phyloP scores from a whole-genome alignment of 164 flowering plant species.

The Litsea cubeba region DNA sequence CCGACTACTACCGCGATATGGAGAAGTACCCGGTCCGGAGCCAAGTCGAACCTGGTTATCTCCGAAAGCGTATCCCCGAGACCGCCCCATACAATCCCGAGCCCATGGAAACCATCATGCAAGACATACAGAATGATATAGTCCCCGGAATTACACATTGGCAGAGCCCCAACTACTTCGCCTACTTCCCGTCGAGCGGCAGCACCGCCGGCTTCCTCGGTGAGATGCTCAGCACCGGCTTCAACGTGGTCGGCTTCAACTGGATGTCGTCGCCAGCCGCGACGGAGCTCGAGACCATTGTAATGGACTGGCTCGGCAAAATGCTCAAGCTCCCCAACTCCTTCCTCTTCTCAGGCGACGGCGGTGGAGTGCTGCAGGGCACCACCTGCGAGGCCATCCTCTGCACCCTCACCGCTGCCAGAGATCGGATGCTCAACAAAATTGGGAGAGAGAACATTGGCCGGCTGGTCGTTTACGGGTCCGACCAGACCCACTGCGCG shows the following conservation, averaged over 20 bases:
- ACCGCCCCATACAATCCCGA: constrained; percentile 51
- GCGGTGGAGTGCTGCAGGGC: constrained; percentile 72
- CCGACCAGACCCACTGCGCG: constrained; percentile 60
- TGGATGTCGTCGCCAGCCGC: constrained; percentile 75
- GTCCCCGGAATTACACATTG: constrained; percentile 71
- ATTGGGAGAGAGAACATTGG: constrained; percentile 30
- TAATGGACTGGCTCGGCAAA: constrained; percentile 53
- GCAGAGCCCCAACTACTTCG: constrained; percentile 66
- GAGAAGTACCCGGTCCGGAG: constrained; percentile 58
- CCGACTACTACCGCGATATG: constrained; percentile 50
- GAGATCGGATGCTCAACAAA: constrained; percentile 34
- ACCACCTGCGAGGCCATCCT: constrained; percentile 64
- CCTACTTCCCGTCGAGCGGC: constrained; percentile 49
- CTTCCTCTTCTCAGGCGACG: constrained; percentile 47
- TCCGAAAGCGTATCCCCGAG: constrained; percentile 33
- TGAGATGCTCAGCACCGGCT: constrained; percentile 56
- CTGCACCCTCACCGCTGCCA: constrained; percentile 43
- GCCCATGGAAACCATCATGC: constrained; percentile 41
- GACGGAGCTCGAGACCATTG: constrained; percentile 48
- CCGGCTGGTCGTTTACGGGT: constrained; percentile 24
- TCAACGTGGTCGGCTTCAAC: constrained; percentile 61
- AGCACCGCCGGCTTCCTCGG: constrained; percentile 60
- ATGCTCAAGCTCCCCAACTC: constrained; percentile 40
- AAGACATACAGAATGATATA: constrained; percentile 41
- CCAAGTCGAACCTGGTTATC: constrained; percentile 70